Base-by-base conservation (phyloP, 129 eudicot genomes). In the Sambucus nigra region DNA sequence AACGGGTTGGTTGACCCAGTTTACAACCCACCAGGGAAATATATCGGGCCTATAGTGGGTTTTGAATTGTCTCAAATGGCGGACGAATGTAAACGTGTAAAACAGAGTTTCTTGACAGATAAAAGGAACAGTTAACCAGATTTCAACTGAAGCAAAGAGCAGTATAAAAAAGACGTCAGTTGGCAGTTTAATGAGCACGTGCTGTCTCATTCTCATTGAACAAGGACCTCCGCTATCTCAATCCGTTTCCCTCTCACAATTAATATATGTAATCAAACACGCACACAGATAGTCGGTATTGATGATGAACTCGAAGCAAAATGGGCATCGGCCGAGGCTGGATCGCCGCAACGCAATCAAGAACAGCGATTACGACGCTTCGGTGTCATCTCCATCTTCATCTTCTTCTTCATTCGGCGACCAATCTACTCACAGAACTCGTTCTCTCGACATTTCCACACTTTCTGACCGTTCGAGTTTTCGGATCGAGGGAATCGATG, bases 351-450 rank as follows among this genome's bases (percentile, higher is more conserved):
- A 83, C 80, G 93, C 93, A 5, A 45, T 71, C 21, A 75, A 67
- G 49, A 78, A 83, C 76, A 73, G 74, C 40, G 76, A 74, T 29
- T 83, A 83, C 78, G 83, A 83, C 71, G 83, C 93, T 0, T 59
- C 73, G 0, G 15, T 69, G 1, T 29, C 68, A 11, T 69, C 75
- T 18, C 28, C 55, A 11, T 55, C 73, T 0, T 55, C 66, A 4
- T 26, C 75, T 16, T 55, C 69, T 16, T 55, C 69, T 15, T 71
- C 77, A 18, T 76, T 69, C 33, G 76, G 67, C 0, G 48, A 48
- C 57, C 70, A 46, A 21, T 54, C 75, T 2, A 71, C 67, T 48
- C 73, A 40, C 7, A 31, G 75, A 52, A 71, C 82, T 50, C 63
- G 80, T 48, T 77, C 88, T 12, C 82, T 74, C 28, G 89, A 77